These are phyloP conservation scores for Trematosphaeria pertusa DNA, from an alignment of 2,329 filamentous ascomycete species.

Conservation along the genomic window DNA sequence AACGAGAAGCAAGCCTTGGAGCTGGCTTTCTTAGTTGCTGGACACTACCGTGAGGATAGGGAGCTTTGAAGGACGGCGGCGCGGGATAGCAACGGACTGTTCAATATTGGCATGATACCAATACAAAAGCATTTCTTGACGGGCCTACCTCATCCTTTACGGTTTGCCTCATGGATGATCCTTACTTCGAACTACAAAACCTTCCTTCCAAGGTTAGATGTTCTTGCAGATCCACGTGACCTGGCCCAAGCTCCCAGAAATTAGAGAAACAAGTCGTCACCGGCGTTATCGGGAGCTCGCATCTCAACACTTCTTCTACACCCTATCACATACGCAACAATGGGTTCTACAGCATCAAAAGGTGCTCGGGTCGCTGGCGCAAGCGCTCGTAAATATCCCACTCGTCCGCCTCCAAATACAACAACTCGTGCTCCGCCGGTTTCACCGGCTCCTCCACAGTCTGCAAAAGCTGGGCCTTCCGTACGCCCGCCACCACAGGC, in stretches of 20 bases:
- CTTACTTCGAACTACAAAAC: no score
- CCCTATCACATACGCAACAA: slow-evolving; percentile 33
- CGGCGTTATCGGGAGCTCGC: slow-evolving; percentile 30
- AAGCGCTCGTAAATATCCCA: slow-evolving; percentile 63
- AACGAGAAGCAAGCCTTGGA: slow-evolving; percentile 99
- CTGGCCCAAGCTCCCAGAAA: slow-evolving; percentile 19
- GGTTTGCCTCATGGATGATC: no score
- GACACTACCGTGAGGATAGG: slow-evolving; percentile 68
- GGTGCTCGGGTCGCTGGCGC: slow-evolving; percentile 58
- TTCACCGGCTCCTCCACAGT: slow-evolving; percentile 36
- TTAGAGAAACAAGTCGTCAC: no score
- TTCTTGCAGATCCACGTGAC: no score
- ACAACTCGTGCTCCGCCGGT: slow-evolving; percentile 38
- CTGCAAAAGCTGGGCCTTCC: slow-evolving; percentile 46
- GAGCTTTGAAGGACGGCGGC: slow-evolving; percentile 14
- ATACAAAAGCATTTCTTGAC: no score
- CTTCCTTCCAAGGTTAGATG: no score
- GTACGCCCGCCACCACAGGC: slow-evolving; percentile 51
- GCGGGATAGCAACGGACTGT: neutral
- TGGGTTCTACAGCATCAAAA: slow-evolving; percentile 68
- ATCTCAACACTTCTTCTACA: slow-evolving; percentile 31
- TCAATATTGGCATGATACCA: neutral
- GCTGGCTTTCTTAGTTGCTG: slow-evolving; percentile 90
- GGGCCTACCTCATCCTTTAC: no score
- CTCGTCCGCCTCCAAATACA: slow-evolving; percentile 50